Evolutionary conservation across 2,329 filamentous ascomycete species (phyloP).

Genomic region (Dothistroma septosporum): DNA sequence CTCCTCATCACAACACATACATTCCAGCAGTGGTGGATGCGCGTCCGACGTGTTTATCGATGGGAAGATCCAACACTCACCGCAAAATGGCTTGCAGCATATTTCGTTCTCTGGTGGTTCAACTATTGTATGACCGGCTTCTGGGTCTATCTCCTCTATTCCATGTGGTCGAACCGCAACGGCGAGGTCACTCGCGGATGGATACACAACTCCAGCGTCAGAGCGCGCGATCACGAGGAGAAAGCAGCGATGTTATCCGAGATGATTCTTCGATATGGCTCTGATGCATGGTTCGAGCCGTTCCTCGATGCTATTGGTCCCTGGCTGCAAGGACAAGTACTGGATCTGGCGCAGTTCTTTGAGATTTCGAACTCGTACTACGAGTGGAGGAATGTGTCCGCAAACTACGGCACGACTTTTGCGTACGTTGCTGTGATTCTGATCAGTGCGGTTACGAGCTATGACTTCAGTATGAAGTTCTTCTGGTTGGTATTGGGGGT

Average conservation of each 20-base stretch:
- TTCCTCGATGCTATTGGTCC: background rate
- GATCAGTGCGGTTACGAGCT: background rate
- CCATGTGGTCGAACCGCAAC: background rate
- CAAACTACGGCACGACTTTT: background rate
- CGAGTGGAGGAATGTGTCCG: background rate
- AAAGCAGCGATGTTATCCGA: background rate
- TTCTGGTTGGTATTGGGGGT: background rate
- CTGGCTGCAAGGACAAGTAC: background rate
- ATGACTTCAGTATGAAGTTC: background rate
- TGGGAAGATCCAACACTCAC: slow-evolving; percentile 4
- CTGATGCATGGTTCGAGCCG: slow-evolving; percentile 2
- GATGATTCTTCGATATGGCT: background rate
- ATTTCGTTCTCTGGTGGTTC: background rate
- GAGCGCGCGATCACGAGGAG: background rate
- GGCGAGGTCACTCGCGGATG: background rate
- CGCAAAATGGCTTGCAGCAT: background rate
- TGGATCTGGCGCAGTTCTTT: background rate
- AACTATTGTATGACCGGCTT: slow-evolving; percentile 6
- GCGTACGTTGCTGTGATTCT: background rate
- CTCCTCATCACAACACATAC: slow-evolving; percentile 2
- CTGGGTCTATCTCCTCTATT: slow-evolving; percentile 4
- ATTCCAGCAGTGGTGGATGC: slow-evolving; percentile 4
- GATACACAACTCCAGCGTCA: background rate
- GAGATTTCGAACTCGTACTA: background rate
- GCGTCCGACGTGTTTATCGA: slow-evolving; percentile 3